A percentile compares a stretch with the other conserved stretches of the same genome.
Conservation (phyloP, 805 yeast species). For the Ogataea trehalophila region DNA sequence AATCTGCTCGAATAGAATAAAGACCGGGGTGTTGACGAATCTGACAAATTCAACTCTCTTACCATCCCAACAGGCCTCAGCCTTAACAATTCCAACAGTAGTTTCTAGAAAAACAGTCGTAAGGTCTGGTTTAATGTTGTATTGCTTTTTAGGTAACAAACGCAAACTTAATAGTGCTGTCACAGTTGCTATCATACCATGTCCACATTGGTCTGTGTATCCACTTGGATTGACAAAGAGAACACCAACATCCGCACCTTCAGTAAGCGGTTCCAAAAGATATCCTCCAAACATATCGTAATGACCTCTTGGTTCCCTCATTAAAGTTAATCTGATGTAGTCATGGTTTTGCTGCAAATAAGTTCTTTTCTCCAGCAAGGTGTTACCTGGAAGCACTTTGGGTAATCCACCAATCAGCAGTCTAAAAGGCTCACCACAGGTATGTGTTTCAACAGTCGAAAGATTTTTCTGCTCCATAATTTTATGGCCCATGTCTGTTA, state of each 20-base stretch:
- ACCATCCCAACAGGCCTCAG: conserved; percentile 24
- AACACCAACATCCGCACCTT: conserved; percentile 22
- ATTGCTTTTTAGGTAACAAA: conserved; percentile 14
- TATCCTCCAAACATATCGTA: conserved; percentile 28
- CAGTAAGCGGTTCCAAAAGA: conserved; percentile 15
- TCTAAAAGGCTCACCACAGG: conserved; percentile 26
- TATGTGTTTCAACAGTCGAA: conserved; percentile 23
- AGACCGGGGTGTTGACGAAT: conserved; percentile 22
- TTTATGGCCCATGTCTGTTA: neutral
- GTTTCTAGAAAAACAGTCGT: conserved; percentile 21
- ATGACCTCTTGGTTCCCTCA: conserved; percentile 28
- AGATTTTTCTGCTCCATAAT: conserved; percentile 5
- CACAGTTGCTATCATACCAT: conserved; percentile 24
- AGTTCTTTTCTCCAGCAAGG: conserved; percentile 19
- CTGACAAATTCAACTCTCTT: conserved; percentile 19
- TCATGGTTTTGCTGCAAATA: conserved; percentile 18
- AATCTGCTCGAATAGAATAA: conserved; percentile 13
- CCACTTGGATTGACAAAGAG: conserved; percentile 25
- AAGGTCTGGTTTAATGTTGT: conserved; percentile 18
- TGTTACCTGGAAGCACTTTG: conserved; percentile 15
- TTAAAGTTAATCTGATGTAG: conserved; percentile 19
- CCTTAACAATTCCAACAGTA: conserved; percentile 21
- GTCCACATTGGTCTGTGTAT: conserved; percentile 28
- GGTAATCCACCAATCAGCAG: conserved; percentile 19
- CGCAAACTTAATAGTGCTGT: conserved; percentile 17